phyloP scores from a whole-genome alignment of 2,329 filamentous ascomycete species.

The Seiridium unicorne region DNA sequence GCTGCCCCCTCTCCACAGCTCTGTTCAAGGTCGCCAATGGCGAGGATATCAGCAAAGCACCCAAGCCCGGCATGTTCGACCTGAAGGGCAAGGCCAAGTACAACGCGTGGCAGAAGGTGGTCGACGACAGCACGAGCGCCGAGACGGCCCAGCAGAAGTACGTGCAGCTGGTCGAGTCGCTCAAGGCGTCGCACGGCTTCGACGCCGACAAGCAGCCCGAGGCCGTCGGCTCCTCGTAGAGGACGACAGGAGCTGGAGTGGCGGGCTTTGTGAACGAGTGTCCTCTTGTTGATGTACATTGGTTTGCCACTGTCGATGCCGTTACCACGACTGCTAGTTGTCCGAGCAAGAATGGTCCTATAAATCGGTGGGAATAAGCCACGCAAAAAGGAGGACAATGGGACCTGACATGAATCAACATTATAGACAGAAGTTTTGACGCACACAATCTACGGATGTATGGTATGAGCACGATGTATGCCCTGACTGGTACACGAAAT shows the following conservation, averaged over 20 bases:
- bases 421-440: too few species aligned
- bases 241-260: not conserved
- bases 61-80: slow-evolving; percentile 67
- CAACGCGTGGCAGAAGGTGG: slow-evolving; percentile 70
- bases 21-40: slow-evolving; percentile 58
- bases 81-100: slow-evolving; percentile 78
- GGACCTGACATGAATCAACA: too few species aligned
- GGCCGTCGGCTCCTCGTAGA: slow-evolving; percentile 36
- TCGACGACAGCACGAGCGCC: slow-evolving; percentile 60
- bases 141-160: slow-evolving; percentile 75
- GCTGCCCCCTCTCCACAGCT: slow-evolving; percentile 30
- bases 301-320: too few species aligned
- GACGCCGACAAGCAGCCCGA: slow-evolving; percentile 64
- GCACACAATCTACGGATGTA: too few species aligned
- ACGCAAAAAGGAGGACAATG: too few species aligned
- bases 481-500: too few species aligned
- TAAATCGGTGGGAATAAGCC: too few species aligned
- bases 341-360: too few species aligned
- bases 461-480: too few species aligned
- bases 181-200: slow-evolving; percentile 70
- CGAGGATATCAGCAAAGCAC: slow-evolving; percentile 56
- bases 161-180: slow-evolving; percentile 66
- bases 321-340: too few species aligned
- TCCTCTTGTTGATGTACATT: too few species aligned
- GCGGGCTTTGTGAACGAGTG: too few species aligned